phyloP scores from a whole-genome alignment of 441 rosid species.

The Omphalea diandra region DNA sequence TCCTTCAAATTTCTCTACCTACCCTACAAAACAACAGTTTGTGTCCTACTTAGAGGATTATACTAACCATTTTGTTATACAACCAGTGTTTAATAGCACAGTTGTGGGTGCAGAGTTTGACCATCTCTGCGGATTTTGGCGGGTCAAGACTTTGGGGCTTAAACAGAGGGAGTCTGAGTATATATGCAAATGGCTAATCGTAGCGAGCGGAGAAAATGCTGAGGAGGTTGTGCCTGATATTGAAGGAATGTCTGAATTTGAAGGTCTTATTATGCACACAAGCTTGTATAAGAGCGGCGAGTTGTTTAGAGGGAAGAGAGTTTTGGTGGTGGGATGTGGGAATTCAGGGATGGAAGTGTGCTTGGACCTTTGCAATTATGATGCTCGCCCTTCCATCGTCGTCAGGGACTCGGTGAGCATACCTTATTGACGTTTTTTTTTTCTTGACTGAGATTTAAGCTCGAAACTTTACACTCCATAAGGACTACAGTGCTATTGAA shows the following conservation, averaged over 20 bases:
- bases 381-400: constrained; percentile 60
- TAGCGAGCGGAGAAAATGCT: constrained; percentile 82
- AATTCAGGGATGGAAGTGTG: constrained; percentile 91
- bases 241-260: constrained; percentile 50
- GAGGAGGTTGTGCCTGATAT: constrained; percentile 56
- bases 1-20: constrained; percentile 63
- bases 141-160: constrained; percentile 42
- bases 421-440: too few relatives aligned
- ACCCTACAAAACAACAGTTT: constrained; percentile 75
- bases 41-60: constrained; percentile 52
- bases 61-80: constrained; percentile 34
- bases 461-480: too few relatives aligned
- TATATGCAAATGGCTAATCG: constrained; percentile 59
- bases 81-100: constrained; percentile 48
- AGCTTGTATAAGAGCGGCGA: constrained; percentile 60
- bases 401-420: constrained; percentile 77
- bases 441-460: too few relatives aligned
- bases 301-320: constrained; percentile 44
- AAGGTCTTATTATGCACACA: constrained; percentile 59
- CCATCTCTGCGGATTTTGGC: constrained; percentile 44
- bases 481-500: too few relatives aligned
- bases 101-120: constrained; percentile 64
- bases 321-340: constrained; percentile 87
- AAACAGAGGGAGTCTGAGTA: constrained; percentile 44
- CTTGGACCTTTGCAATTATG: constrained; percentile 74